Base-by-base conservation (phyloP, 2,329 filamentous ascomycete species). In the Celoporthe dispersa region DNA sequence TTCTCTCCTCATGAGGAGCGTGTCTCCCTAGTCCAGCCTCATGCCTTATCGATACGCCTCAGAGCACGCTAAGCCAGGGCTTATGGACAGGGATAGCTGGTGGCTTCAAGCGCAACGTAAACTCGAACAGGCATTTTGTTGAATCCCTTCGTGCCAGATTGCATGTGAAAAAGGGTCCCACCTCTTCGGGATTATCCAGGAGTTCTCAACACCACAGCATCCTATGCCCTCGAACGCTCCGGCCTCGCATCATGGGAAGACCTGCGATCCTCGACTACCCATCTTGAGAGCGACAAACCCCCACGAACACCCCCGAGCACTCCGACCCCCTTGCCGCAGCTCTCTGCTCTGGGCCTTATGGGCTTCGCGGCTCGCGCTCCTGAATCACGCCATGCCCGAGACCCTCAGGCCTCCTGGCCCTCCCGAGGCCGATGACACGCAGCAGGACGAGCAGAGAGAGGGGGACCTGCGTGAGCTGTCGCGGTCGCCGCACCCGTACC, bases 401-500 rank as follows among this genome's bases (percentile, higher is more conserved):
- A 78, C 80, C 75, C 80, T 82, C 73, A 77, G 77, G 73, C 79
- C 79, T 69, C 78, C 79, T 74, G 74, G 77, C 73, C 73, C 77
- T 64, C 73, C 74, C 73, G 72, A 76, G 75, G 75, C 78, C 62
- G 44, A 39, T 35, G 53, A 66, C n/a, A 53, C 16, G 63, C 60
- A 63, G 51, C 73, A 39, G 12, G 77, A 80, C 33, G 74, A 68
- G 7, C 44, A 75, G 80, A 48, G 79, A 82, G 77, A 79, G 63
- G 79, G 81, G 64, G 75, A 73, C 65, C 75, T 88, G 75, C 84
- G 85, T 76, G 78, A 82, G 62, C 83, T 87, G 72, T 86, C 85
- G 67, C 87, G 90, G 74, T 90, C 90, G 59, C 90, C 91, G 62
- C 89, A 92, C 77, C 90, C 90, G 1, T 92, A 92, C 75, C 87